Evolutionary conservation across 441 rosid genomes (phyloP).

Genomic region (Erodium texanum): DNA sequence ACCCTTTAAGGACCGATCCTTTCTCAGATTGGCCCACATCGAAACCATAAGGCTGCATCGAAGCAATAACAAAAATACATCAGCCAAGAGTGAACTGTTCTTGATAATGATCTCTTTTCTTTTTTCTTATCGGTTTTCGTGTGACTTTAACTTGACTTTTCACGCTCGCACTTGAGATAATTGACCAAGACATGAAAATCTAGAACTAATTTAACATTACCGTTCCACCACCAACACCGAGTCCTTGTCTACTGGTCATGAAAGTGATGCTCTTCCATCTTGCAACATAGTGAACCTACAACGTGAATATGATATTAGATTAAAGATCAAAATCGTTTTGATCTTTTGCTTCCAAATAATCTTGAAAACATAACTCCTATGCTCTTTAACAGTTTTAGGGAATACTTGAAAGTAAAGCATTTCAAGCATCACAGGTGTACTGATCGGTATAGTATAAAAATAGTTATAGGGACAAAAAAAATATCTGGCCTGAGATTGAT

Average conservation of each 20-base stretch:
- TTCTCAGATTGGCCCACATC: slow-evolving; percentile 90
- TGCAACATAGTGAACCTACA: slow-evolving; percentile 87
- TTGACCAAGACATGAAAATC: not conserved
- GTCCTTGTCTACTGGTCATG: slow-evolving; percentile 93
- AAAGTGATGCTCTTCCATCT: slow-evolving; percentile 90
- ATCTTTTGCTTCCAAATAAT: slow-evolving; percentile 2
- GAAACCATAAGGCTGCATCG: slow-evolving; percentile 82
- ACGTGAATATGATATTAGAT: slow-evolving; percentile 6
- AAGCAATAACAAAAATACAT: slow-evolving; percentile 9
- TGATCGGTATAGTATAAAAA: not conserved
- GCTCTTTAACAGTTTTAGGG: not conserved
- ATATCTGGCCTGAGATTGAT: not conserved
- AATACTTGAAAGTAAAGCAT: not conserved
- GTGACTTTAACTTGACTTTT: too few relatives aligned
- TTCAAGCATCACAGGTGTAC: not conserved
- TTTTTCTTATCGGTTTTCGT: too few relatives aligned
- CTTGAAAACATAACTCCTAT: not conserved
- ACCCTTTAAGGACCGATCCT: slow-evolving; percentile 78
- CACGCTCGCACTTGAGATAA: not conserved
- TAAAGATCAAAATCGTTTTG: not conserved
- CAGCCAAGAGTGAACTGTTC: not conserved
- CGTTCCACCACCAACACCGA: slow-evolving; percentile 91
- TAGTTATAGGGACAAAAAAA: not conserved
- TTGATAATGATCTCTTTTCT: not conserved
- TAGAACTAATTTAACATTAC: slow-evolving; percentile 26